phyloP scores from a whole-genome alignment of 2,329 filamentous ascomycete species.

The Aspergillus pseudotamarii region DNA sequence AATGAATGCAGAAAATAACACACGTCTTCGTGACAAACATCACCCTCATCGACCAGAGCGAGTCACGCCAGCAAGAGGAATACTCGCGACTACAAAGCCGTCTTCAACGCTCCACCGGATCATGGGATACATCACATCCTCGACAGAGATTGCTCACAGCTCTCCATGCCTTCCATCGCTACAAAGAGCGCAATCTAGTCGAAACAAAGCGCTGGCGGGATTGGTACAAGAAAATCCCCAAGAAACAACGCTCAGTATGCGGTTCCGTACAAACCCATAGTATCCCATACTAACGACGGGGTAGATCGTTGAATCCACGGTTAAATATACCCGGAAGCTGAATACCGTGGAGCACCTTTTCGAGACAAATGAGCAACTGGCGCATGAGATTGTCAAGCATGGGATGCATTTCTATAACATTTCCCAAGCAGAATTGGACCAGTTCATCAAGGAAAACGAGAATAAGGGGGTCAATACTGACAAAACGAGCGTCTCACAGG shows the following conservation, averaged over 20 bases:
- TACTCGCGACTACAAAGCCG: slow-evolving; percentile 20
- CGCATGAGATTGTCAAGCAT: slow-evolving; percentile 48
- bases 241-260: slow-evolving; percentile 21
- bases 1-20: slow-evolving; percentile 6
- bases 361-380: slow-evolving; percentile 50
- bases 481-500: slow-evolving; percentile 54
- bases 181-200: slow-evolving; percentile 22
- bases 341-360: slow-evolving; percentile 48
- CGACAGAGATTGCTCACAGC: slow-evolving; percentile 31
- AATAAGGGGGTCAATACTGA: slow-evolving; percentile 45
- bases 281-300: neutral
- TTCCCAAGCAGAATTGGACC: slow-evolving; percentile 47
- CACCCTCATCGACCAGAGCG: slow-evolving; percentile 5
- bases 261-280: neutral
- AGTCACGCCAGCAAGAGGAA: slow-evolving; percentile 13
- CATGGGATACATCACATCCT: slow-evolving; percentile 26
- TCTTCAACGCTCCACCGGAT: slow-evolving; percentile 18
- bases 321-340: slow-evolving; percentile 61
- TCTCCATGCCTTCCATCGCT: slow-evolving; percentile 28
- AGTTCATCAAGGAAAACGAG: slow-evolving; percentile 44
- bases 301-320: slow-evolving; percentile 59
- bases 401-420: slow-evolving; percentile 54
- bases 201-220: slow-evolving; percentile 26
- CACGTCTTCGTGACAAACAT: slow-evolving; percentile 18
- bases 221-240: slow-evolving; percentile 24